Evolutionary conservation across 2,329 filamentous ascomycete species (phyloP).

Genomic region (Chrysoporthe puriensis): DNA sequence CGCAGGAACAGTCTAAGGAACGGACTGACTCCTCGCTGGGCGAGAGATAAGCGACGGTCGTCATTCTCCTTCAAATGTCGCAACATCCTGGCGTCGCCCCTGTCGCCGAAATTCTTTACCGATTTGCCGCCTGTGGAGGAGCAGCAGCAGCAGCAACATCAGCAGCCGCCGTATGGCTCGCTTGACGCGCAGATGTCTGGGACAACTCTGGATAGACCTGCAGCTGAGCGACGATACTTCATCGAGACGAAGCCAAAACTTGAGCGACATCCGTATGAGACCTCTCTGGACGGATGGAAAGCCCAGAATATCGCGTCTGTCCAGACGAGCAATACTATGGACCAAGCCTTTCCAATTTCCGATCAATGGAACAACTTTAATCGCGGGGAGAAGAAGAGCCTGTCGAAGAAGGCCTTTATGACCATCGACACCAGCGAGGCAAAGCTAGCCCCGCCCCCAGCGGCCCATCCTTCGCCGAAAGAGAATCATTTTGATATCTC

Average conservation of each 20-base stretch:
- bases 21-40: conserved; percentile 35
- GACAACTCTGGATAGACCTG: not conserved
- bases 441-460: conserved; percentile 8
- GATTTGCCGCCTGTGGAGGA: conserved; percentile 21
- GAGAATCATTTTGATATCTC: conserved; percentile 13
- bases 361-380: conserved; percentile 11
- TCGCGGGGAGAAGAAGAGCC: conserved; percentile 1
- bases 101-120: conserved; percentile 44
- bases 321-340: conserved; percentile 1
- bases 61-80: conserved; percentile 57
- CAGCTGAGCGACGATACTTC: conserved; percentile 2
- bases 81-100: conserved; percentile 44
- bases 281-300: not conserved
- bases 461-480: conserved; percentile 21
- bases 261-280: conserved; percentile 17
- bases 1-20: conserved; percentile 43
- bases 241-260: conserved; percentile 24
- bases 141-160: not conserved
- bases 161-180: conserved; percentile 34
- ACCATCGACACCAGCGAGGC: conserved; percentile 24
- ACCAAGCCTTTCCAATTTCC: conserved; percentile 2
- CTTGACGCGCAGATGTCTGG: conserved; percentile 27
- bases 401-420: conserved; percentile 10
- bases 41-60: conserved; percentile 44
- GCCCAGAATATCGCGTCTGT: conserved; percentile 6